phyloP scores from a whole-genome alignment of 306 rosid genomes.

The Carpinus fangiana region DNA sequence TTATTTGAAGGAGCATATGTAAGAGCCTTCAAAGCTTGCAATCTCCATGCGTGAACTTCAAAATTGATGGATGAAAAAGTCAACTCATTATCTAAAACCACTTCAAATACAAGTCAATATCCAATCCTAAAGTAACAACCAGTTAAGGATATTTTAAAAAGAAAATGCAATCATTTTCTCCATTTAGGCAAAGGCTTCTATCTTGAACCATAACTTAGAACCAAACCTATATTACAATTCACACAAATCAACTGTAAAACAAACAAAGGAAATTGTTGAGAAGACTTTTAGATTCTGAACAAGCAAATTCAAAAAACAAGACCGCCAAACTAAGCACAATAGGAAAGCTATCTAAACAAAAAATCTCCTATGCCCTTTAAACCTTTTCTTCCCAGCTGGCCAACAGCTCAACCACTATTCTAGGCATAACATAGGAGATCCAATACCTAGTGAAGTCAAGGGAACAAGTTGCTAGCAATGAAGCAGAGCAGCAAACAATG shows the following conservation, averaged over 20 bases:
- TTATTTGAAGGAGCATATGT: conserved; percentile 81
- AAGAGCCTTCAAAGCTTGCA: conserved; percentile 96
- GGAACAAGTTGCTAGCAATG: no score
- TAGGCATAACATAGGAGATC: no score
- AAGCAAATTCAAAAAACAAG: not conserved
- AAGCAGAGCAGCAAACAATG: no score
- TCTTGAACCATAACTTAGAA: not conserved
- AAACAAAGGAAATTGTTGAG: not conserved
- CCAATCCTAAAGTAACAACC: conserved; percentile 17
- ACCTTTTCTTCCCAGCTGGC: no score
- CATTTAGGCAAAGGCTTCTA: not conserved
- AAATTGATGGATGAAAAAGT: conserved; percentile 30
- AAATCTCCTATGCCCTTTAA: no score
- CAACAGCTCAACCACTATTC: no score
- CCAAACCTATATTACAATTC: not conserved
- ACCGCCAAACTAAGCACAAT: no score
- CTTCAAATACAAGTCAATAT: conserved; percentile 18
- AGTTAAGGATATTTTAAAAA: conserved; percentile 14
- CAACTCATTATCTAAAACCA: conserved; percentile 20
- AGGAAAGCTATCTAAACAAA: no score
- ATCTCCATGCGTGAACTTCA: conserved; percentile 91
- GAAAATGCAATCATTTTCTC: not conserved
- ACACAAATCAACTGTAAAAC: not conserved
- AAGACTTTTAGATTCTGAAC: not conserved
- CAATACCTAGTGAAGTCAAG: no score